phyloP scores from a whole-genome alignment of 768 basidiomycete genomes.

The Termitomyces sp. region DNA sequence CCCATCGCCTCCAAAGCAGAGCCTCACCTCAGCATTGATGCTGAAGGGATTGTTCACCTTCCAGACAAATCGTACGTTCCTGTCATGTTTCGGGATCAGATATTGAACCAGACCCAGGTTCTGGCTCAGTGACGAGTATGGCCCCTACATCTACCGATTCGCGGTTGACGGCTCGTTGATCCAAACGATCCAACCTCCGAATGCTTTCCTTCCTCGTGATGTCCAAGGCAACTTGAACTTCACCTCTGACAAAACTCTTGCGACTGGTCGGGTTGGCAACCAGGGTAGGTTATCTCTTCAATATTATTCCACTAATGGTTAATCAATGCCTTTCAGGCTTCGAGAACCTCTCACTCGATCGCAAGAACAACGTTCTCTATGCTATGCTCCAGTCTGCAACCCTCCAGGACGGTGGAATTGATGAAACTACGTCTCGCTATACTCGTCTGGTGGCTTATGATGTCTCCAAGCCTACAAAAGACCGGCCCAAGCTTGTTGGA shows the following conservation, averaged over 20 bases:
- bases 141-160: conserved; percentile 58
- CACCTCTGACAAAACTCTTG: conserved; percentile 39
- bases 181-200: conserved; percentile 51
- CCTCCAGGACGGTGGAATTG: conserved; percentile 52
- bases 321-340: conserved; percentile 33
- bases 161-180: conserved; percentile 39
- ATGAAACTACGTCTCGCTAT: conserved; percentile 39
- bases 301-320: too few species aligned
- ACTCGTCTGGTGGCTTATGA: conserved; percentile 57
- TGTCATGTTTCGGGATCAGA: too few species aligned
- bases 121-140: conserved; percentile 68
- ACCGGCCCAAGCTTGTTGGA: conserved; percentile 35
- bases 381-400: conserved; percentile 58
- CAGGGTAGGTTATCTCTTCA: conserved; percentile 30
- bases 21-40: conserved; percentile 46
- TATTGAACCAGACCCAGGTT: conserved; percentile 26
- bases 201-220: conserved; percentile 46
- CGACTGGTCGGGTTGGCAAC: conserved; percentile 48
- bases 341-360: conserved; percentile 50
- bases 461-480: conserved; percentile 24
- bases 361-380: conserved; percentile 43
- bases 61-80: too few species aligned
- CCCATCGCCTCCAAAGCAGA: conserved; percentile 37
- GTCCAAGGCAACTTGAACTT: conserved; percentile 45
- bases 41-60: conserved; percentile 53